These are phyloP conservation scores for Peronospora destructor DNA, from an alignment of 352 stramenopile genomes.

Conservation along the genomic window DNA sequence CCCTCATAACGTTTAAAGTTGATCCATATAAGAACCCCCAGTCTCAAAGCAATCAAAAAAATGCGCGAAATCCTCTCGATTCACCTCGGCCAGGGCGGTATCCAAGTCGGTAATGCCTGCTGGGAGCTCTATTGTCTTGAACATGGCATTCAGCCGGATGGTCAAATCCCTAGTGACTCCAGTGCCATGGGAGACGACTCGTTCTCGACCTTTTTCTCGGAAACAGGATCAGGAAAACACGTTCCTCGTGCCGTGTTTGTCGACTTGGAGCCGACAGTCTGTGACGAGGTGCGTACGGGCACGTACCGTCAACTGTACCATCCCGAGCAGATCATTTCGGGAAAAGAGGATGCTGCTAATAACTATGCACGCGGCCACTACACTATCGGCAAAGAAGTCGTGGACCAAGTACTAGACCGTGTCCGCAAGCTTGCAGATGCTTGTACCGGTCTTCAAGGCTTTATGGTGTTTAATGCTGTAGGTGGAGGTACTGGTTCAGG, in stretches of 20 bases:
- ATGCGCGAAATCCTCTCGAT: slow-evolving; percentile 95
- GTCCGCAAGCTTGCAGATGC: slow-evolving; percentile 95
- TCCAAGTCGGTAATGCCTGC: slow-evolving; percentile 81
- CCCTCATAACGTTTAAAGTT: slow-evolving; percentile 30
- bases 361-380: slow-evolving; percentile 91
- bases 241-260: slow-evolving; percentile 87
- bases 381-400: slow-evolving; percentile 90
- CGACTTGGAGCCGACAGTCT: slow-evolving; percentile 79
- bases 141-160: slow-evolving; percentile 40
- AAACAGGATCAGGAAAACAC: slow-evolving; percentile 75
- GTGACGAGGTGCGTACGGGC: slow-evolving; percentile 91
- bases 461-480: slow-evolving; percentile 96
- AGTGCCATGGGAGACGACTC: slow-evolving; percentile 43
- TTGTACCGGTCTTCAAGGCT: slow-evolving; percentile 95
- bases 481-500: slow-evolving; percentile 96
- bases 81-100: slow-evolving; percentile 91
- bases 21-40: not conserved
- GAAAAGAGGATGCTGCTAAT: slow-evolving; percentile 94
- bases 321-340: slow-evolving; percentile 97
- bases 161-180: slow-evolving; percentile 34
- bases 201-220: slow-evolving; percentile 84
- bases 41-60: not conserved
- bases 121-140: slow-evolving; percentile 80
- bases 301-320: slow-evolving; percentile 97
- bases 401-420: slow-evolving; percentile 94